These are phyloP conservation scores for Lactarius hengduanensis DNA, from an alignment of 768 basidiomycete species.

Conservation along the genomic window DNA sequence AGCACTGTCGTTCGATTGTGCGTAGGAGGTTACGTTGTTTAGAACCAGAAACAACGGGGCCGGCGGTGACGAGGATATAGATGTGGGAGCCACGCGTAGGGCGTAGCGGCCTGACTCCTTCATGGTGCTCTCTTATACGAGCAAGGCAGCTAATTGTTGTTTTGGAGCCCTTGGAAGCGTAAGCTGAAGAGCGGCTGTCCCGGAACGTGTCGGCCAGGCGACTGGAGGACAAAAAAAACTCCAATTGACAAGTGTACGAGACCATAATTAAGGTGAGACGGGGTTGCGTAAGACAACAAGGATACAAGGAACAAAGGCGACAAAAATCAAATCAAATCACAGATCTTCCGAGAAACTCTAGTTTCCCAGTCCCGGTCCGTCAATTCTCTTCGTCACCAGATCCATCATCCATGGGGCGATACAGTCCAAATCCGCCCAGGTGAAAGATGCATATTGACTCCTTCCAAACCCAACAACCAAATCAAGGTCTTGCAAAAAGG, in stretches of 20 bases:
- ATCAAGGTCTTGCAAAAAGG: slow-evolving; percentile 47
- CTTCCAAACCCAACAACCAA: slow-evolving; percentile 48
- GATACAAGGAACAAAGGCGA: neutral
- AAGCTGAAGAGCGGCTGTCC: neutral
- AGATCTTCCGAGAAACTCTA: slow-evolving; percentile 22
- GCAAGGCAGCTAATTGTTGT: slow-evolving; percentile 12
- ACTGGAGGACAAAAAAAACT: neutral
- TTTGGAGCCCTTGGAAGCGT: neutral
- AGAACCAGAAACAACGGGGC: slow-evolving; percentile 27
- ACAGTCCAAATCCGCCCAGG: slow-evolving; percentile 63
- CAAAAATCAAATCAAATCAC: neutral
- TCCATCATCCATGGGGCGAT: slow-evolving; percentile 82
- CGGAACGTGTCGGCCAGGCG: slow-evolving; percentile 6
- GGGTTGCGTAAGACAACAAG: slow-evolving; percentile 8
- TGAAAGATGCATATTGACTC: slow-evolving; percentile 67
- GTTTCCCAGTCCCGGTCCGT: slow-evolving; percentile 71
- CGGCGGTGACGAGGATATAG: slow-evolving; percentile 5
- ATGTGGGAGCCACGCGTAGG: slow-evolving; percentile 9
- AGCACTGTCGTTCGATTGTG: slow-evolving; percentile 22
- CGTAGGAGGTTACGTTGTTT: slow-evolving; percentile 17
- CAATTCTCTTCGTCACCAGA: slow-evolving; percentile 58
- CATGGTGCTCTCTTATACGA: slow-evolving; percentile 20
- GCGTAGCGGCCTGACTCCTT: neutral
- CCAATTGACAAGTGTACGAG: neutral
- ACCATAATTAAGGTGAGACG: slow-evolving; percentile 21